These are phyloP conservation scores for Arachnopeziza araneosa DNA, from an alignment of 2,329 filamentous ascomycete genomes.

Conservation along the genomic window DNA sequence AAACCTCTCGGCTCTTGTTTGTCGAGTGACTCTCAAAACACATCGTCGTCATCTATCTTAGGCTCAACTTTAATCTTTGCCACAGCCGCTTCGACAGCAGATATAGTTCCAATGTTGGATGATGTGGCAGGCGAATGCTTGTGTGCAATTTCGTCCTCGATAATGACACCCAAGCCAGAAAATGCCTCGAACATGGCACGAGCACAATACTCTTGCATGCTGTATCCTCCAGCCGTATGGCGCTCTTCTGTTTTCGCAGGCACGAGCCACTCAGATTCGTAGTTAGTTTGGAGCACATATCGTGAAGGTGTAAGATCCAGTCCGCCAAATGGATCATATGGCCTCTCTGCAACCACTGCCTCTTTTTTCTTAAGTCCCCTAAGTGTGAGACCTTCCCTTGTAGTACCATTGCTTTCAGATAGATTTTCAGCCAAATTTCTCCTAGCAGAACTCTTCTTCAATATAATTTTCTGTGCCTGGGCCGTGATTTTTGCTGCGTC, in stretches of 20 bases:
- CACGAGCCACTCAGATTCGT: slow-evolving; percentile 71
- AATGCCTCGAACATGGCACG: slow-evolving; percentile 85
- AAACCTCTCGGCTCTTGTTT: neutral
- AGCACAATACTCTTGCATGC: slow-evolving; percentile 73
- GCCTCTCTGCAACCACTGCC: slow-evolving; percentile 58
- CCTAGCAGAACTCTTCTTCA: slow-evolving; percentile 66
- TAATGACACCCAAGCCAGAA: slow-evolving; percentile 78
- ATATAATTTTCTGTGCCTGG: slow-evolving; percentile 52
- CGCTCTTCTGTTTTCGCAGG: slow-evolving; percentile 58
- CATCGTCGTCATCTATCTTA: slow-evolving; percentile 46
- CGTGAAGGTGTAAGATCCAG: slow-evolving; percentile 62
- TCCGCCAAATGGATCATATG: slow-evolving; percentile 86
- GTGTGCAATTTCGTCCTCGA: slow-evolving; percentile 59
- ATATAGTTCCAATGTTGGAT: slow-evolving; percentile 31
- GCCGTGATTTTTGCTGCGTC: slow-evolving; percentile 54
- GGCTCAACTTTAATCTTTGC: slow-evolving; percentile 25
- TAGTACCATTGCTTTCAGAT: slow-evolving; percentile 15
- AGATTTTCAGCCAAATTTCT: slow-evolving; percentile 33
- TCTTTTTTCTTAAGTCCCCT: slow-evolving; percentile 69
- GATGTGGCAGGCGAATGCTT: slow-evolving; percentile 26
- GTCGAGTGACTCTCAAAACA: slow-evolving; percentile 31
- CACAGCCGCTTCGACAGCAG: slow-evolving; percentile 33
- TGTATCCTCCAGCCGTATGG: slow-evolving; percentile 76
- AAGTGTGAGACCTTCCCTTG: slow-evolving; percentile 51
- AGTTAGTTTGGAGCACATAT: slow-evolving; percentile 62